Evolutionary conservation across 495 filamentous ascomycete genomes (phyloP).

Genomic region (Daldinia childiae): DNA sequence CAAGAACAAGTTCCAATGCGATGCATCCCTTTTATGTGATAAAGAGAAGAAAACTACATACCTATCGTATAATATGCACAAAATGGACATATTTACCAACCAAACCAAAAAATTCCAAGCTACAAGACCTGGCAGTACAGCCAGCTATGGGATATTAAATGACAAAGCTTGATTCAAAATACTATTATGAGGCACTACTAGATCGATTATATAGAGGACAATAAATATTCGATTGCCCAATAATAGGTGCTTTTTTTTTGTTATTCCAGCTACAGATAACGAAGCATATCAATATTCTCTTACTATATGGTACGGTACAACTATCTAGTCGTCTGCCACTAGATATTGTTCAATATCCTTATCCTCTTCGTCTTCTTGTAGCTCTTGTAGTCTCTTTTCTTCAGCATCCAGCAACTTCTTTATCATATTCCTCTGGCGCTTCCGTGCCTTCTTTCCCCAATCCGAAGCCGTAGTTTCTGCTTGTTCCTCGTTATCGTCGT

Average conservation of each 20-base stretch:
- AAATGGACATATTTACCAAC: neutral
- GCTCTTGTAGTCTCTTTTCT: slow-evolving; percentile 57
- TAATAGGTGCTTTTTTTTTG: too few species aligned
- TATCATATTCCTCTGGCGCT: slow-evolving; percentile 69
- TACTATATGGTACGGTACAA: neutral
- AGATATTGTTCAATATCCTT: slow-evolving; percentile 77
- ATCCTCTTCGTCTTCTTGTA: slow-evolving; percentile 66
- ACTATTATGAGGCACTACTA: neutral
- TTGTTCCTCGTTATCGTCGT: slow-evolving; percentile 54
- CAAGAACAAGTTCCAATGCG: neutral
- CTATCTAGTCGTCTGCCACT: slow-evolving; percentile 44
- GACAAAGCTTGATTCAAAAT: neutral
- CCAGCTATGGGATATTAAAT: neutral
- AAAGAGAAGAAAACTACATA: too few species aligned
- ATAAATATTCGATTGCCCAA: neutral
- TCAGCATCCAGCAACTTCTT: slow-evolving; percentile 63
- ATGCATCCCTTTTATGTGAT: neutral
- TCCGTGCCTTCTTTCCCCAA: slow-evolving; percentile 68
- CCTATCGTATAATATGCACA: neutral
- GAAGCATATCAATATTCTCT: neutral
- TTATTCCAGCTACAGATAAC: neutral
- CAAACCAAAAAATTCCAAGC: neutral
- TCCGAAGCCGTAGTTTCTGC: slow-evolving; percentile 51
- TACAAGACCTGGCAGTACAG: too few species aligned
- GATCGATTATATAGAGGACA: neutral